Evolutionary conservation across 768 basidiomycete genomes (phyloP), one percentile per base, ranked within the genome.

Genomic region (Solioccasus polychromus): DNA sequence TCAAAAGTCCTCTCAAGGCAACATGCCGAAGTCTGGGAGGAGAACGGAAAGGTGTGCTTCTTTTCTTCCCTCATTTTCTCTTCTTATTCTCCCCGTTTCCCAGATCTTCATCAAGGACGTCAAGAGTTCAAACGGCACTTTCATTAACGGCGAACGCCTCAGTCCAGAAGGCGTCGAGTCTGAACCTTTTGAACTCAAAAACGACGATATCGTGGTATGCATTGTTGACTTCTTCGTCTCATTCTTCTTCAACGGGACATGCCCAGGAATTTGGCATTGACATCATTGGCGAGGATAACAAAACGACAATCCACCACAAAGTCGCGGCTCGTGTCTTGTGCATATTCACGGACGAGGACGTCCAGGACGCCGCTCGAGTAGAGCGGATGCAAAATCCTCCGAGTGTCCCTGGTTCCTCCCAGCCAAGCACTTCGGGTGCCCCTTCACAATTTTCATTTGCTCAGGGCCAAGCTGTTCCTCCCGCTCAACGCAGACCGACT

Each of bases 21-120:
- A 71, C 95, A 98, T 62, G 95, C 95, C 12, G 95, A 98, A 70
- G 89, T 99, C n/a, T 99, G 87, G 95, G 93, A 91, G 71, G 91
- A 95, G 50, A 73, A 68, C 34, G 82, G 80, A 36, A 95, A 95
- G 81, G 93, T 92, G 39, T 39, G 73, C 62, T 10, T 5, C 4
- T 36, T 44, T 37, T 15, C 42, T 18, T 20, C 23, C 34, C 29
- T 29, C 26, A 34, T 37, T 35, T 39, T 36, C 32, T 39, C 54
- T 42, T 39, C 49, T 35, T 53, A 52, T 25, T 10, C 50, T 50
- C 35, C 7, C 24, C 45, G 36, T 30, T 35, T 45, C 4, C 25
- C 36, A 97, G 92, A 93, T 98, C 68, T 95, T 72, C 74, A 98
- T 99, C 75, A 95, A 92, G 69, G 96, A 98, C 67, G 92, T 97